Base-by-base conservation (phyloP, 345 rosid species). In the Populus ilicifolia region DNA sequence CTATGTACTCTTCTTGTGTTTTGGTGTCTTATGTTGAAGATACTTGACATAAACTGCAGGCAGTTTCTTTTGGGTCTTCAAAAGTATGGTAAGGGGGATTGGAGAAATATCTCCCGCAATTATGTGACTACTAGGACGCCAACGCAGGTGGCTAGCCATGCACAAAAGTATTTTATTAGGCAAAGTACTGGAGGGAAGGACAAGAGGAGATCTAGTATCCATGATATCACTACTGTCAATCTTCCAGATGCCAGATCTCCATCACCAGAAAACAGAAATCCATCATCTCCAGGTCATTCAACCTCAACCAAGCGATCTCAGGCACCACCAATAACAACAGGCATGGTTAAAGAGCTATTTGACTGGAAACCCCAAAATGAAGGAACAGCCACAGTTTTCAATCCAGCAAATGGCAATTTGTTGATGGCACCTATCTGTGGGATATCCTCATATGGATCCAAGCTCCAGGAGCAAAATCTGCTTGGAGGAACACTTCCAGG, bases 101-200 rank as follows among this genome's bases (percentile, higher is more conserved):
- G 99, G 99, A 90, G 99, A 84, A 94, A 92, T 63, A 96, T 96
- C 78, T 93, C 99, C 2, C 89, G 99, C 66, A 87, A 92, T 74
- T 94, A 90, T 41, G 99, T 96, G 86, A 91, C 88, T 5, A 86
- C 91, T 39, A 76, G 99, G 64, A 96, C 99, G 21, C 98, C 99
- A 1, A 96, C 99, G 67, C 98, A 96, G 85, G 99, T 96, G 18
- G 99, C 99, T 2, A 96, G 99, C 79, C 99, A 96, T 81, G 99
- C 99, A 70, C 99, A 94, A n/a, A 96, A 96, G 84, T 96, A 93
- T 83, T 96, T 92, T 82, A 94, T 93, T 84, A 73, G 99, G 80
- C 99, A 96, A 83, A 89, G 84, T 70, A 91, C 89, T 1, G 98
- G 98, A 20, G 95, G 98, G 46, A 96, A 96, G 73, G 99, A 96